These are phyloP conservation scores for Nemania serpens DNA, from an alignment of 2,329 filamentous ascomycete genomes.

Conservation along the genomic window DNA sequence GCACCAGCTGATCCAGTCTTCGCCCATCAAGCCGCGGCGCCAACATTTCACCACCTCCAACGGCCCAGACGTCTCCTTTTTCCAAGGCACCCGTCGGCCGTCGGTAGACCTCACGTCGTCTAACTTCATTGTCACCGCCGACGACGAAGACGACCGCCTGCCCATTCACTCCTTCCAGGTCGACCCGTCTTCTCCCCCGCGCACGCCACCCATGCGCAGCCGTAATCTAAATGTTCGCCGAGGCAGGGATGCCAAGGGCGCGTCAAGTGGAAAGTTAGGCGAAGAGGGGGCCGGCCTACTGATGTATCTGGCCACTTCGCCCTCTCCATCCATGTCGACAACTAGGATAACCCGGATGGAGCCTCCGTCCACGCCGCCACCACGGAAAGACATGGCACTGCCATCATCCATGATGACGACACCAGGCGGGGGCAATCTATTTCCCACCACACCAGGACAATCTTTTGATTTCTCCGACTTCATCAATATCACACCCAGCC, in stretches of 20 bases:
- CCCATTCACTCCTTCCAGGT: conserved; percentile 74
- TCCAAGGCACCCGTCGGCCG: conserved; percentile 71
- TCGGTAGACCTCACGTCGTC: conserved; percentile 65
- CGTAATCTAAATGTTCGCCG: conserved; percentile 51
- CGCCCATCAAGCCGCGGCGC: conserved; percentile 78
- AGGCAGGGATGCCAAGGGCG: conserved; percentile 52
- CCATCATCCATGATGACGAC: conserved; percentile 91
- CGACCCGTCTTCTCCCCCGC: conserved; percentile 78
- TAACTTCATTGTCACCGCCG: conserved; percentile 67
- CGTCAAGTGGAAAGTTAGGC: conserved; percentile 56
- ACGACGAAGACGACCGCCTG: conserved; percentile 83
- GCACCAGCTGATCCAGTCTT: conserved; percentile 81
- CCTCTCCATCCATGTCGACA: conserved; percentile 74
- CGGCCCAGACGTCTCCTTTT: conserved; percentile 78
- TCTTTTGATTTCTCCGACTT: conserved; percentile 94
- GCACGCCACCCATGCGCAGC: conserved; percentile 74
- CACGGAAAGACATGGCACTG: conserved; percentile 69
- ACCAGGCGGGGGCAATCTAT: conserved; percentile 70
- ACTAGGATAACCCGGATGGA: conserved; percentile 60
- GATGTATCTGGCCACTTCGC: conserved; percentile 87
- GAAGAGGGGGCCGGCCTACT: conserved; percentile 83
- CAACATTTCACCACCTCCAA: conserved; percentile 74
- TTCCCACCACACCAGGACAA: conserved; percentile 79
- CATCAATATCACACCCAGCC: conserved; percentile 95
- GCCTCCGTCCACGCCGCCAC: conserved; percentile 76